Evolutionary conservation across 768 basidiomycete genomes (phyloP).

Genomic region (Cystofilobasidium bisporidii): DNA sequence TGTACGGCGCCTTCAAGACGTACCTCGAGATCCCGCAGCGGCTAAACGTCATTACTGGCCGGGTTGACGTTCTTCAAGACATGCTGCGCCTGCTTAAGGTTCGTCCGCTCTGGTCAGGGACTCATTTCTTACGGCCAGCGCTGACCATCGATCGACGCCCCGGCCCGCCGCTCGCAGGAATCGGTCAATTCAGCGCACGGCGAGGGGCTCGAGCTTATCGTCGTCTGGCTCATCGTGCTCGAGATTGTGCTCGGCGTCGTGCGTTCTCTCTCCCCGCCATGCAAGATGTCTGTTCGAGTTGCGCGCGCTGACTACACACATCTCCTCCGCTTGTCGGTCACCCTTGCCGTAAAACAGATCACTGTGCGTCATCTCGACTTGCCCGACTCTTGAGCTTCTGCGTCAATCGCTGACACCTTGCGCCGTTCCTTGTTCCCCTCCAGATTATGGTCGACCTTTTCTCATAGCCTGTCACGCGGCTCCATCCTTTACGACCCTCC

Average conservation of each 20-base stretch:
- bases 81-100: slow-evolving; percentile 93
- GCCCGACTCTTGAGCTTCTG: neutral
- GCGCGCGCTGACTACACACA: neutral
- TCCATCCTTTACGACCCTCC: neutral
- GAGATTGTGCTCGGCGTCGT: slow-evolving; percentile 23
- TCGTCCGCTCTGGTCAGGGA: slow-evolving; percentile 20
- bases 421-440: neutral
- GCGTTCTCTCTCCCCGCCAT: neutral
- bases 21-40: slow-evolving; percentile 93
- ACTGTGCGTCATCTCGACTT: neutral
- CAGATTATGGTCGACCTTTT: slow-evolving; percentile 2
- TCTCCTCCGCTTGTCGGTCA: too few species aligned
- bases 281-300: neutral
- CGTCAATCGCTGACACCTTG: neutral
- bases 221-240: slow-evolving; percentile 28
- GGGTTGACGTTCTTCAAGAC: slow-evolving; percentile 92
- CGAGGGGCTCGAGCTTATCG: slow-evolving; percentile 25
- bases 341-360: too few species aligned
- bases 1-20: slow-evolving; percentile 64
- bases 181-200: slow-evolving; percentile 28
- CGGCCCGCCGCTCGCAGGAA: slow-evolving; percentile 10
- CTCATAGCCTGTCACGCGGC: neutral
- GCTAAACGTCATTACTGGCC: slow-evolving; percentile 81
- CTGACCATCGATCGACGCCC: too few species aligned
- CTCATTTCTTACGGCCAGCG: too few species aligned